A percentile compares a stretch with the other conserved stretches of the same genome.
These are phyloP conservation scores for Fusarium oligoseptatum DNA, from an alignment of 2,329 filamentous ascomycete species.

Conservation along the genomic window DNA sequence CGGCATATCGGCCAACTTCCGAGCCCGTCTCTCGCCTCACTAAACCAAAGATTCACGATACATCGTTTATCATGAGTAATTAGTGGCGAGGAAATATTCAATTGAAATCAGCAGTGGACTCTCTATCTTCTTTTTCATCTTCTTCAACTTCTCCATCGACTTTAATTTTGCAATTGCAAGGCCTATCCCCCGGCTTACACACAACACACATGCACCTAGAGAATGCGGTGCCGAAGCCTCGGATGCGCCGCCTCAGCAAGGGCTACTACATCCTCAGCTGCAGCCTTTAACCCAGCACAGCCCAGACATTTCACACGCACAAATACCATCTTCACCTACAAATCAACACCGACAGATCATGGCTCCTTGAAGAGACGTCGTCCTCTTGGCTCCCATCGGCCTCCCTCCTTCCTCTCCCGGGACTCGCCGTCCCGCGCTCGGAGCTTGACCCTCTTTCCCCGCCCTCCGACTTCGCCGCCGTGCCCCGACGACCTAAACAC, in stretches of 20 bases:
- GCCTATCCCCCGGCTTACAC: not conserved
- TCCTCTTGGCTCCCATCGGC: not conserved
- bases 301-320: not conserved
- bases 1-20: constrained; percentile 26
- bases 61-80: not conserved
- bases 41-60: constrained; percentile 1
- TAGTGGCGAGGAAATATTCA: not conserved
- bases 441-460: constrained; percentile 20
- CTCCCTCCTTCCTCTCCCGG: not conserved
- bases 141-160: not conserved
- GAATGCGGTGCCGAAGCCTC: not conserved
- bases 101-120: not conserved
- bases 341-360: not conserved
- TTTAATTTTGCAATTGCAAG: not conserved
- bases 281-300: not conserved
- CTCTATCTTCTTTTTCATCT: not conserved
- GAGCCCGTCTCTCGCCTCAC: not conserved
- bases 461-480: constrained; percentile 23
- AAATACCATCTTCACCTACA: not conserved
- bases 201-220: not conserved
- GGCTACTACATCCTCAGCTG: constrained; percentile 1
- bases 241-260: constrained; percentile 8
- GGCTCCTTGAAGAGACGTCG: not conserved
- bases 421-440: constrained; percentile 5
- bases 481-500: constrained; percentile 10